Conservation (phyloP, 345 rosid species). For the Eucalyptus albens region DNA sequence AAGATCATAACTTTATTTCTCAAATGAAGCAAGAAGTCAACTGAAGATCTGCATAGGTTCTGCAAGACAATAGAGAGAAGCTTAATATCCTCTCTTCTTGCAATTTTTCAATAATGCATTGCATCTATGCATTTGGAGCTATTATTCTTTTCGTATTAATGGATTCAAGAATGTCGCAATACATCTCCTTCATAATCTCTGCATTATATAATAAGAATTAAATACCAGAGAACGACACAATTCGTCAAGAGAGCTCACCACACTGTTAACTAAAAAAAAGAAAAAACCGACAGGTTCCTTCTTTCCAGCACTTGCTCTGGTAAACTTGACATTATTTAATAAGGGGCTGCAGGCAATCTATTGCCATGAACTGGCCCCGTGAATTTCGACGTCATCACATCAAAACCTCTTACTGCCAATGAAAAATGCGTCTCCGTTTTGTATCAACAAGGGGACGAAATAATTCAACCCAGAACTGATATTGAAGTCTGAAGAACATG, state of each 20-base stretch:
- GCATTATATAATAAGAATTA: background rate
- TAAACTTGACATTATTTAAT: slow-evolving; percentile 4
- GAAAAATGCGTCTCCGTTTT: accelerated
- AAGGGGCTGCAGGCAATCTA: background rate
- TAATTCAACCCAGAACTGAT: too few species aligned
- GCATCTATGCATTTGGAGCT: slow-evolving; percentile 73
- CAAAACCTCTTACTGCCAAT: too few species aligned
- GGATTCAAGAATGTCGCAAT: slow-evolving; percentile 44
- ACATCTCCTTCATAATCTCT: slow-evolving; percentile 61
- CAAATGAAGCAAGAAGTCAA: too few species aligned
- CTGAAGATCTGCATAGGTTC: too few species aligned
- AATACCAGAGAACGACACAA: background rate
- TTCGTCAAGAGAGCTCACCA: background rate
- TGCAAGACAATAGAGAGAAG: too few species aligned
- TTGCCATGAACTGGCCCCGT: background rate
- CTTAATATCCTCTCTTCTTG: too few species aligned
- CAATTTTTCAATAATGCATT: slow-evolving; percentile 31
- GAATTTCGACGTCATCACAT: background rate
- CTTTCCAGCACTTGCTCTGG: background rate
- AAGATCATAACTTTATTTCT: too few species aligned
- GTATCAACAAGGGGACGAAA: too few species aligned
- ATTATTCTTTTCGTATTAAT: slow-evolving; percentile 43
- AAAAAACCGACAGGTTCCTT: slow-evolving; percentile 28
- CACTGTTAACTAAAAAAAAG: background rate
- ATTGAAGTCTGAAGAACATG: too few species aligned